Evolutionary conservation across 345 rosid genomes (phyloP), one percentile per base, ranked within the genome.

Genomic region (Excoecaria cochinchinensis): DNA sequence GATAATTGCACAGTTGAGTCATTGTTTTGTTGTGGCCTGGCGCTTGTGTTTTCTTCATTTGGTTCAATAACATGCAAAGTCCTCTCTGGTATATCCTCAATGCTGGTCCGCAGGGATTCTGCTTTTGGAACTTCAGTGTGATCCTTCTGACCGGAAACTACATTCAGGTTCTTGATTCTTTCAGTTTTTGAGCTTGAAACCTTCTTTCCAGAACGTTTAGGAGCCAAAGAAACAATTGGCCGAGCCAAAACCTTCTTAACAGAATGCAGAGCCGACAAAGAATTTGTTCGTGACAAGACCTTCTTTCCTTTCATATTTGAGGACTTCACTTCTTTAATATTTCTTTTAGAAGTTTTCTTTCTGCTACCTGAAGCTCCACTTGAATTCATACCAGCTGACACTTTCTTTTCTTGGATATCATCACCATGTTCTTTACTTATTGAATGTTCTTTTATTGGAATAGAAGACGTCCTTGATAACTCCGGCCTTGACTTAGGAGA

Each of bases 331-430:
- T 74, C 78, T 75, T 75, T 76, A 5, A 50, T 77, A 59, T 62
- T 79, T 67, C 42, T 56, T 56, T 21, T 42, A 67, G 76, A 74
- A 44, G 74, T 82, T 68, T 53, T 77, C 62, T 76, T 79, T 76
- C 16, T 74, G 71, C 74, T 62, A 57, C 63, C 36, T 39, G 87
- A 70, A 80, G 39, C 36, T 70, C 61, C 48, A 13, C 9, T 21
- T 61, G 81, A 48, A n/a, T 63, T 78, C 55, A 25, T 9, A 38
- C 66, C 19, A 38, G 36, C 46, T 42, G n/a, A 53, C 68, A 69
- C 76, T 58, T 72, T 75, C 44, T 68, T 73, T 52, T 72, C 22
- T 39, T 13, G 48, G n/a, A 55, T 14, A 59, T 46, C 63, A 56
- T 47, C 52, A 42, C 55, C 10, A 56, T 70, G 44, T 46, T 55